These are phyloP conservation scores for Echeveria elegans DNA, from an alignment of 164 flowering plant species.

Conservation along the genomic window DNA sequence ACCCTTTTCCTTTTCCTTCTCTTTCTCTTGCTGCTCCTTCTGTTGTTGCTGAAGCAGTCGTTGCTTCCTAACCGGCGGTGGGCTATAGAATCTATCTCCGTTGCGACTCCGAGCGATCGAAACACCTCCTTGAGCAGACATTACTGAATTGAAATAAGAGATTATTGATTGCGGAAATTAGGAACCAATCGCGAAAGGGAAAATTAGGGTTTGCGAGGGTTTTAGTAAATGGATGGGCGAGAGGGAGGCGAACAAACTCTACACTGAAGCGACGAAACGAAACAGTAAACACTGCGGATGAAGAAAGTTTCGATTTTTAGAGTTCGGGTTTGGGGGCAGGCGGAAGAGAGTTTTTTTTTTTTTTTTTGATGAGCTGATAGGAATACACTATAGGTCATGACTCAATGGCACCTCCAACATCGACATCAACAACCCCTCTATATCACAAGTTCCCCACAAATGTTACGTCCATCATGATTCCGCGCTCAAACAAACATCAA, in stretches of 20 bases:
- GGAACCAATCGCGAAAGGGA: not conserved
- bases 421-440: too few species aligned
- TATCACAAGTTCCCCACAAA: too few species aligned
- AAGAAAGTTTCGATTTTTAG: not conserved
- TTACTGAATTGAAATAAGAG: constrained; percentile 1
- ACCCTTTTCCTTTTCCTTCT: not conserved
- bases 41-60: constrained; percentile 14
- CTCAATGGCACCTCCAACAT: too few species aligned
- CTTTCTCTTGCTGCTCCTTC: constrained; percentile 6
- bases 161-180: not conserved
- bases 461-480: too few species aligned
- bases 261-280: not conserved
- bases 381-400: too few species aligned
- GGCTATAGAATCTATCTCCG: constrained; percentile 29
- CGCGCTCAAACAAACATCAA: too few species aligned
- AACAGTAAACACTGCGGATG: not conserved
- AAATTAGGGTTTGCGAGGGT: constrained; percentile 3
- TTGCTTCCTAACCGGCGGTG: constrained; percentile 24
- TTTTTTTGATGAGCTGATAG: too few species aligned
- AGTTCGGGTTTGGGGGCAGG: too few species aligned
- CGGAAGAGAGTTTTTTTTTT: too few species aligned
- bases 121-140: constrained; percentile 28
- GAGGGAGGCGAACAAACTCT: not conserved
- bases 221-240: not conserved
- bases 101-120: constrained; percentile 24